Conservation (phyloP, 768 basidiomycete species). For the Russula lepida region DNA sequence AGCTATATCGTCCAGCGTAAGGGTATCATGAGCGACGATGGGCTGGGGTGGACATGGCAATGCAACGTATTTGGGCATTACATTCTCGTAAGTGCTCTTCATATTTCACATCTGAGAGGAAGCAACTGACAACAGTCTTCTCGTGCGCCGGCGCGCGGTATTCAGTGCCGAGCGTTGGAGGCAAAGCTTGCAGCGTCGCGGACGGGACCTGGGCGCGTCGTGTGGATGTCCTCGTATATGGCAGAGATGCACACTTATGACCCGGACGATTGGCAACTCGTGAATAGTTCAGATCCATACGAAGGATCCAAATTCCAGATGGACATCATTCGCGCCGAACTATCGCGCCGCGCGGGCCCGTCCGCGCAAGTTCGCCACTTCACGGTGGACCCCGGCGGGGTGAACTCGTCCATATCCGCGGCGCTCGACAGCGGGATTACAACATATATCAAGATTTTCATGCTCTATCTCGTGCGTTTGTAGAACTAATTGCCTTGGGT, state of each 20-base stretch:
- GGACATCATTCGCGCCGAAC: conserved; percentile 50
- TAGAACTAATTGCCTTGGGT: not conserved
- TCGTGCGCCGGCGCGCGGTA: not conserved
- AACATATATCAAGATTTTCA: conserved; percentile 40
- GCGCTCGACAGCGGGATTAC: conserved; percentile 39
- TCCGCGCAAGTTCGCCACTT: conserved; percentile 43
- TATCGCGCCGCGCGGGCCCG: conserved; percentile 39
- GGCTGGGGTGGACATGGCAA: conserved; percentile 77
- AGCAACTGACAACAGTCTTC: not conserved
- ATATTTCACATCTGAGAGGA: not conserved
- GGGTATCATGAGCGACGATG: conserved; percentile 57
- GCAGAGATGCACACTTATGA: conserved; percentile 47
- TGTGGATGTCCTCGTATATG: conserved; percentile 77
- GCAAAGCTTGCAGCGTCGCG: conserved; percentile 41
- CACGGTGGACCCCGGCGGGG: conserved; percentile 61
- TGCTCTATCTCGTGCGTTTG: conserved; percentile 57
- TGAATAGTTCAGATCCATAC: conserved; percentile 54
- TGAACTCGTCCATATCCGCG: conserved; percentile 50
- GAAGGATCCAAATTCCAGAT: conserved; percentile 70
- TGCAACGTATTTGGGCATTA: conserved; percentile 81
- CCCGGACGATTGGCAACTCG: conserved; percentile 63
- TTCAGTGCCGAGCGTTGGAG: conserved; percentile 57
- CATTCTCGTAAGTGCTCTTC: conserved; percentile 46
- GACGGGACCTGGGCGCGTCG: conserved; percentile 44
- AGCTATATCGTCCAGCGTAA: conserved; percentile 46